These are phyloP conservation scores for Filobasidium wieringae DNA, from an alignment of 768 basidiomycete genomes.

Conservation along the genomic window DNA sequence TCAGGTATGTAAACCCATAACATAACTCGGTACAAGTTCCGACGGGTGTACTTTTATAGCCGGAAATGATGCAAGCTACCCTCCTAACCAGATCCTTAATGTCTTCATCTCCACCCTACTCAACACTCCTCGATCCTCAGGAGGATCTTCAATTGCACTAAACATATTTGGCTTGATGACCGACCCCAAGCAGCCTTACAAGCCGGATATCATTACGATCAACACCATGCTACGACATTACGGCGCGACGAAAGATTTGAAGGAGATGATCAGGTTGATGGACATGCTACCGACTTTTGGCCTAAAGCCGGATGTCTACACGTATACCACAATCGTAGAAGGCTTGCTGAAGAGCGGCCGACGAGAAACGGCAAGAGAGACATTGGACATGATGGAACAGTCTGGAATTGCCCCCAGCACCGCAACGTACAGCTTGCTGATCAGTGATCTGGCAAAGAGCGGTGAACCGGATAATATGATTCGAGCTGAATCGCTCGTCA, in stretches of 20 bases:
- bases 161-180: conserved; percentile 42
- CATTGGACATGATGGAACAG: conserved; percentile 62
- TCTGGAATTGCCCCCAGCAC: conserved; percentile 63
- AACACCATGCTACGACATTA: conserved; percentile 69
- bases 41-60: background rate
- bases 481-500: conserved; percentile 58
- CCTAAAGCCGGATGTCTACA: conserved; percentile 65
- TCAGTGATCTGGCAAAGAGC: conserved; percentile 58
- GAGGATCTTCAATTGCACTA: conserved; percentile 37
- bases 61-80: conserved; percentile 13
- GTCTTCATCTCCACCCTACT: conserved; percentile 63
- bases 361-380: conserved; percentile 53
- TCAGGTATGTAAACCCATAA: background rate
- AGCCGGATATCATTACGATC: conserved; percentile 61
- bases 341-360: conserved; percentile 60
- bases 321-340: conserved; percentile 73
- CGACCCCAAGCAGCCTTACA: conserved; percentile 44
- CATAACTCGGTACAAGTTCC: background rate
- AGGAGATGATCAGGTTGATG: conserved; percentile 46
- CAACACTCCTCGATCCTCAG: conserved; percentile 22
- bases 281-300: conserved; percentile 41
- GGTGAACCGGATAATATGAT: conserved; percentile 47
- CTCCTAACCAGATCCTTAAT: conserved; percentile 47
- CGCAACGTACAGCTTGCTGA: conserved; percentile 65
- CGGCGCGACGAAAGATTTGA: conserved; percentile 53